Percentiles rank a stretch among this genome's conserved stretches.
These are phyloP conservation scores for Flaveria floridana DNA, from an alignment of 140 eudicot species.

Conservation along the genomic window DNA sequence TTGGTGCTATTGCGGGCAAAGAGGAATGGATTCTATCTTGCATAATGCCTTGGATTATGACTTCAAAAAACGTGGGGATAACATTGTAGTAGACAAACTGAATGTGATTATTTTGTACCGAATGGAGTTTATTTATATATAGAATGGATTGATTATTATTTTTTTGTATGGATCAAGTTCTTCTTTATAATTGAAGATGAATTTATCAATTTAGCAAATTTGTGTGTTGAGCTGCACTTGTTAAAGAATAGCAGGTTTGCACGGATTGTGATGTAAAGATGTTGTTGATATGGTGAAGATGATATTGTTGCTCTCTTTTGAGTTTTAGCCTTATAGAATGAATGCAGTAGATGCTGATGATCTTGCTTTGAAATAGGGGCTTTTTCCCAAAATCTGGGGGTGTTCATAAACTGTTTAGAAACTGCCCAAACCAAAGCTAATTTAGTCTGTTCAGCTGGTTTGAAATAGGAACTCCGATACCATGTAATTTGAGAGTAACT, in stretches of 20 bases:
- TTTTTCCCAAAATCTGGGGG: background rate
- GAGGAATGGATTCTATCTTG: background rate
- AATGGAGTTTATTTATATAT: background rate
- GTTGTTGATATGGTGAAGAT: background rate
- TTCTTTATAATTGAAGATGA: background rate
- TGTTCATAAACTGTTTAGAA: background rate
- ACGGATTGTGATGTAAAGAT: background rate
- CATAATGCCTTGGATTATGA: background rate
- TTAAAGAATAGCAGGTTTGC: conserved; percentile 6
- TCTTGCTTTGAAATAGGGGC: background rate
- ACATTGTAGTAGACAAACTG: background rate
- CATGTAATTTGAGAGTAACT: too few species aligned
- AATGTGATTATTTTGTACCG: background rate
- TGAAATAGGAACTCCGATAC: too few species aligned
- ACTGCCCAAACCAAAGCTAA: background rate
- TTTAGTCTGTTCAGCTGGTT: too few species aligned
- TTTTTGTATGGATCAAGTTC: background rate
- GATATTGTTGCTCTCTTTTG: background rate
- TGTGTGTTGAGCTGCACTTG: conserved; percentile 17
- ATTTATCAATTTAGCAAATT: background rate
- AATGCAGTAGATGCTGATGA: conserved; percentile 6
- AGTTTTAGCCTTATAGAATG: conserved; percentile 13
- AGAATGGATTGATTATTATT: too few species aligned
- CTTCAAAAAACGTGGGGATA: background rate
- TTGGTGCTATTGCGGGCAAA: background rate